phyloP scores from a whole-genome alignment of 805 yeast genomes.

The Candida railenensis region DNA sequence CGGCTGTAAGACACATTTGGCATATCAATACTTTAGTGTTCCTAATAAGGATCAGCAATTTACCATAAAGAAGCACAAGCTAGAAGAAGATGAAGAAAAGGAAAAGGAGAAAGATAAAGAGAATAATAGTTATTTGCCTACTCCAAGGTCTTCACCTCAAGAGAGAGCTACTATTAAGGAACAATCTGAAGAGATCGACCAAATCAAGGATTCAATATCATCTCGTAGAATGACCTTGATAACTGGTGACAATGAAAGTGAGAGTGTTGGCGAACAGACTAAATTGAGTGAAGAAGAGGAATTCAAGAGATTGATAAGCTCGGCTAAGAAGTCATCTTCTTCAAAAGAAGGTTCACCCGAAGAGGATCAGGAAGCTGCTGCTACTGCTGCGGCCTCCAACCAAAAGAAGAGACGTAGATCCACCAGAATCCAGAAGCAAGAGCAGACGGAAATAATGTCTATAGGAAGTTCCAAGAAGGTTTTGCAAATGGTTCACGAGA shows the following conservation, averaged over 20 bases:
- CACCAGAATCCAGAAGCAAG: constrained; percentile 7
- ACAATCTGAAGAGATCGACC: background rate
- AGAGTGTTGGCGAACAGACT: background rate
- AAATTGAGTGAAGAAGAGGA: constrained; percentile 8
- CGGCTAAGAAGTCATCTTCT: constrained; percentile 1
- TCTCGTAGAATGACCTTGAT: constrained; percentile 1
- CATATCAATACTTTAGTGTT: constrained; percentile 45
- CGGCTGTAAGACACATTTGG: constrained; percentile 47
- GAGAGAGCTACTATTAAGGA: constrained; percentile 9
- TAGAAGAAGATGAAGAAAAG: background rate
- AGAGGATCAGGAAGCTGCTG: background rate
- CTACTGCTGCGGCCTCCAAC: background rate
- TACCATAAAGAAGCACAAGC: constrained; percentile 3
- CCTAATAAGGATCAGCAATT: constrained; percentile 22
- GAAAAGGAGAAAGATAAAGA: background rate
- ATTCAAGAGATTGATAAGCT: background rate
- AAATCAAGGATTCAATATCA: background rate
- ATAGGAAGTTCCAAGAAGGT: constrained; percentile 3
- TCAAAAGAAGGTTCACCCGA: background rate
- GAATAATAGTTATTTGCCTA: constrained; percentile 22
- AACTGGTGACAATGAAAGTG: background rate
- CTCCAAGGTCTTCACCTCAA: constrained; percentile 39
- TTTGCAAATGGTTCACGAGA: constrained; percentile 4
- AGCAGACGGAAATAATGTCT: background rate
- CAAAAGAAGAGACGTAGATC: constrained; percentile 5